A percentile compares a stretch with the other conserved stretches of the same genome.
phyloP scores from a whole-genome alignment of 2,329 filamentous ascomycete genomes.

The Xylariaceae sp. region DNA sequence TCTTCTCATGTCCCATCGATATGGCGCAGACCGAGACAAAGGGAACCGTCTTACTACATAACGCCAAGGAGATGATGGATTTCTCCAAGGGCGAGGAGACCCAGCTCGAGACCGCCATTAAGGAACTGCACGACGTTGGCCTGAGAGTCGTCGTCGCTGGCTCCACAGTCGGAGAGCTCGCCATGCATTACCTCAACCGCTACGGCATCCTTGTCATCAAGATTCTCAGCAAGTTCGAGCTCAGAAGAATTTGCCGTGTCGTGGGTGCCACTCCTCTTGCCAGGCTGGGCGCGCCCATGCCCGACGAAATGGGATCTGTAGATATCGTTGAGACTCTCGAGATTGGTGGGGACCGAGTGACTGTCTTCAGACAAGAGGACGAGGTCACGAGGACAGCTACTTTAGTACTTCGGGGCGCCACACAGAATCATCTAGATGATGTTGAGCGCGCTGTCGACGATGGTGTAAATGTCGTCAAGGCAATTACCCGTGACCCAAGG shows the following conservation, averaged over 20 bases:
- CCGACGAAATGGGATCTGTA: slow-evolving; percentile 96
- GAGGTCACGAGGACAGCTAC: slow-evolving; percentile 91
- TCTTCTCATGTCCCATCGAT: slow-evolving; percentile 95
- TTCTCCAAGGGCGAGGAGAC: slow-evolving; percentile 96
- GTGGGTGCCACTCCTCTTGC: slow-evolving; percentile 96
- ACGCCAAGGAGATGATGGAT: slow-evolving; percentile 97
- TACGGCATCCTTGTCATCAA: slow-evolving; percentile 96
- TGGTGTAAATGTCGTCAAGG: slow-evolving; percentile 97
- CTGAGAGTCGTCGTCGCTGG: slow-evolving; percentile 89
- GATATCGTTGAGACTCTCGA: slow-evolving; percentile 96
- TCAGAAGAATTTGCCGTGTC: slow-evolving; percentile 90
- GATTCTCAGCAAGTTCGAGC: slow-evolving; percentile 96
- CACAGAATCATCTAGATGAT: slow-evolving; percentile 97
- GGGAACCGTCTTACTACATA: slow-evolving; percentile 94
- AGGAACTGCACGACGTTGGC: slow-evolving; percentile 93
- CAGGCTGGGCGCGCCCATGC: slow-evolving; percentile 94
- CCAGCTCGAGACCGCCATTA: slow-evolving; percentile 87
- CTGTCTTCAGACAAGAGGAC: slow-evolving; percentile 95
- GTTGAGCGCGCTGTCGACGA: slow-evolving; percentile 96
- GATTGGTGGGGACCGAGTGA: slow-evolving; percentile 96
- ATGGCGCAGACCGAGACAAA: slow-evolving; percentile 97
- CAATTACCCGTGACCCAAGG: slow-evolving; percentile 88
- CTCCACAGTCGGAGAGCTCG: slow-evolving; percentile 90
- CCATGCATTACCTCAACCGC: slow-evolving; percentile 96
- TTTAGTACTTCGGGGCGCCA: slow-evolving; percentile 89